Conservation (phyloP, 2,329 filamentous ascomycete genomes). For the Colletotrichum tropicale region DNA sequence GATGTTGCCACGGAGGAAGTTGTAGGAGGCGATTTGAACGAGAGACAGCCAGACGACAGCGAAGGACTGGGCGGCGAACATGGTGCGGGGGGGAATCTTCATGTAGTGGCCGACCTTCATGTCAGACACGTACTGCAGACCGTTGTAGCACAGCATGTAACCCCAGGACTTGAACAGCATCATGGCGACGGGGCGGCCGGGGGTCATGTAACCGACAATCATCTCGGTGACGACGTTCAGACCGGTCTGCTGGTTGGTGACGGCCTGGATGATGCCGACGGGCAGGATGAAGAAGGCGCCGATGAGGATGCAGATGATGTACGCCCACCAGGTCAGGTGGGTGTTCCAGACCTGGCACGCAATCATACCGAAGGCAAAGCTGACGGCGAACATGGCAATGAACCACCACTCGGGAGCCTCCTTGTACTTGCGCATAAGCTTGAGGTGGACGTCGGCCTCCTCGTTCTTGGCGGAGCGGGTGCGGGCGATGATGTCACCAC, state of each 20-base stretch:
- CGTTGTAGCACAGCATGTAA: conserved; percentile 52
- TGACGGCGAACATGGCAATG: conserved; percentile 43
- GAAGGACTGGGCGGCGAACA: conserved; percentile 50
- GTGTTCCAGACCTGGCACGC: conserved; percentile 40
- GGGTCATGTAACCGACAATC: conserved; percentile 53
- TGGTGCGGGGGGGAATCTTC: conserved; percentile 56
- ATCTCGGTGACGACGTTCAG: conserved; percentile 55
- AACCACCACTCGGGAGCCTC: conserved; percentile 66
- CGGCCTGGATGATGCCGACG: conserved; percentile 49
- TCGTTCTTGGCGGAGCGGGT: conserved; percentile 36
- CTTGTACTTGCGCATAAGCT: conserved; percentile 62
- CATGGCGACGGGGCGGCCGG: conserved; percentile 51
- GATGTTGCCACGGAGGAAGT: conserved; percentile 52
- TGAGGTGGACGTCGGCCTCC: conserved; percentile 55
- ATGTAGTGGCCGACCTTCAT: conserved; percentile 59
- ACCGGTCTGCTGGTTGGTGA: conserved; percentile 53
- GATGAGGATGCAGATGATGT: conserved; percentile 43
- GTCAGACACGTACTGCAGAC: conserved; percentile 50
- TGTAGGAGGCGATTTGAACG: conserved; percentile 41
- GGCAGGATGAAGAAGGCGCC: conserved; percentile 46
- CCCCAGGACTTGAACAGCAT: conserved; percentile 55
- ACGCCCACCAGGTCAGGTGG: conserved; percentile 48
- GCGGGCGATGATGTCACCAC: conserved; percentile 47
- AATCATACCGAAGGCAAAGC: conserved; percentile 53
- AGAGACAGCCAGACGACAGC: conserved; percentile 44